phyloP scores from a whole-genome alignment of 1,139 yeast species.

The Wickerhamiella infanticola region DNA sequence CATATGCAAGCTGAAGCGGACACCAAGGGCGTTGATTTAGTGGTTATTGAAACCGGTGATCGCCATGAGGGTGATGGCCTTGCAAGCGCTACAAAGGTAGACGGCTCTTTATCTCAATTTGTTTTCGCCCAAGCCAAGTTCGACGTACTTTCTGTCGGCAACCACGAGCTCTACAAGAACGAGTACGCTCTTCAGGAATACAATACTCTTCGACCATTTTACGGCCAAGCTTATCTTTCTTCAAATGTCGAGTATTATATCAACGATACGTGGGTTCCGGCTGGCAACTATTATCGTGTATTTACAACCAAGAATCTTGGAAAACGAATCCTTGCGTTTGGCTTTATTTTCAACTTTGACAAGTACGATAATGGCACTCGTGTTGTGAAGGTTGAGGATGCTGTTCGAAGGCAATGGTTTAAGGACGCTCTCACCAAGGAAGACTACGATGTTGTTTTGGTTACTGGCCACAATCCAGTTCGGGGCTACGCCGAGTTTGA shows the following conservation, averaged over 20 bases:
- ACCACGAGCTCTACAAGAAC: slow-evolving; percentile 72
- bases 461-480: slow-evolving; percentile 74
- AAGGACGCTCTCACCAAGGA: slow-evolving; percentile 30
- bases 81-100: slow-evolving; percentile 59
- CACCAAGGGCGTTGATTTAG: slow-evolving; percentile 38
- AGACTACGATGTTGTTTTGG: slow-evolving; percentile 46
- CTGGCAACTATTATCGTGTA: slow-evolving; percentile 50
- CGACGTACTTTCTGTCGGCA: slow-evolving; percentile 72
- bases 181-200: slow-evolving; percentile 48
- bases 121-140: slow-evolving; percentile 52
- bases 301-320: slow-evolving; percentile 44
- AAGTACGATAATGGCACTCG: slow-evolving; percentile 43
- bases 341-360: slow-evolving; percentile 63
- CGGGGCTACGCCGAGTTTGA: slow-evolving; percentile 42
- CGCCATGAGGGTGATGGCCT: slow-evolving; percentile 88
- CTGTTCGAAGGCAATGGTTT: slow-evolving; percentile 53
- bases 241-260: slow-evolving; percentile 61
- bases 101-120: slow-evolving; percentile 47
- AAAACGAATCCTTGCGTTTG: slow-evolving; percentile 46
- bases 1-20: slow-evolving; percentile 34
- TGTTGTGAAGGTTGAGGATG: slow-evolving; percentile 46
- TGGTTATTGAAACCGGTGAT: slow-evolving; percentile 79
- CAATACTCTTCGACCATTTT: slow-evolving; percentile 38
- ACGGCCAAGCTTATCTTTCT: slow-evolving; percentile 49
- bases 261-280: slow-evolving; percentile 36